Conservation (phyloP, 1,284 basidiomycete genomes). For the Porodaedalea pini region DNA sequence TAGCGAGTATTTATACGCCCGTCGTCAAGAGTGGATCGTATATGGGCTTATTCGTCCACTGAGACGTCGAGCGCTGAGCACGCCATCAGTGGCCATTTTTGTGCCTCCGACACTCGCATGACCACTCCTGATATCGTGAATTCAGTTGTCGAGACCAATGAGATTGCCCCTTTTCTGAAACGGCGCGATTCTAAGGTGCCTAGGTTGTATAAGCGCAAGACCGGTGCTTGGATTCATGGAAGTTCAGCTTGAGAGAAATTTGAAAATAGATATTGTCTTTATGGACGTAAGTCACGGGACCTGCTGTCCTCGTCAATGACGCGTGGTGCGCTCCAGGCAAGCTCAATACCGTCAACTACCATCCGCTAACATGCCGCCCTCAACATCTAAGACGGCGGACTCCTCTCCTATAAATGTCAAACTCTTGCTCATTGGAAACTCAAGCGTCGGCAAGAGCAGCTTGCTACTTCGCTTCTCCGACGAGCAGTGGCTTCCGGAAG, state of each 20-base stretch:
- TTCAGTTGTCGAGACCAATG: background rate
- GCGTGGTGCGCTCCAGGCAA: background rate
- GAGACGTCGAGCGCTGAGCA: background rate
- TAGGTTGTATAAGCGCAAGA: no score
- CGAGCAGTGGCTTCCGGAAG: slow-evolving; percentile 92
- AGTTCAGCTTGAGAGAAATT: no score
- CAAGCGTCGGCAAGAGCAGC: slow-evolving; percentile 90
- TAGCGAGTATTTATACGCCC: no score
- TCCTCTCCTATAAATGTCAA: slow-evolving; percentile 56
- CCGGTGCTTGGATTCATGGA: no score
- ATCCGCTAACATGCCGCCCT: background rate
- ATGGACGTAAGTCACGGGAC: background rate
- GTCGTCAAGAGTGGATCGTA: no score
- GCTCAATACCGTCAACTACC: background rate
- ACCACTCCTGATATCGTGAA: background rate
- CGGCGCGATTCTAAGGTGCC: no score
- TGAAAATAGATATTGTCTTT: background rate
- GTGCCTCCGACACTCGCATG: background rate
- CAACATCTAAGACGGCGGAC: slow-evolving; percentile 1
- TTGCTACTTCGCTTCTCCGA: slow-evolving; percentile 92
- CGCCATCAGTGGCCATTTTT: slow-evolving; percentile 1
- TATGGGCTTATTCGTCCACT: no score
- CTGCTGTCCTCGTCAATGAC: background rate
- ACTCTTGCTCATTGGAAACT: slow-evolving; percentile 79
- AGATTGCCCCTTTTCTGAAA: background rate